Conservation (phyloP, 306 rosid genomes). For the Trichosanthes cucumerina region DNA sequence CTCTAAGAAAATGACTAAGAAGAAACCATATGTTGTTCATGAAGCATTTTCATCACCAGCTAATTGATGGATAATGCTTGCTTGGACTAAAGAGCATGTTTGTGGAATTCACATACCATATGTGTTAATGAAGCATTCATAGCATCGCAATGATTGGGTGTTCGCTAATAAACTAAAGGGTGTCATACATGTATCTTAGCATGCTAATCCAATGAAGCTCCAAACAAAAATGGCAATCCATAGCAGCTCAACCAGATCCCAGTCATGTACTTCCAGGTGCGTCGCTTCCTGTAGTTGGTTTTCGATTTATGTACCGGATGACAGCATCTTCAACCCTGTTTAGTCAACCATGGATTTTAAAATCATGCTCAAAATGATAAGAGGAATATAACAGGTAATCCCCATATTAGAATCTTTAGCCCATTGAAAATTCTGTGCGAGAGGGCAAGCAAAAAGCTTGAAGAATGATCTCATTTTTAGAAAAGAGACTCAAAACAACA, state of each 20-base stretch:
- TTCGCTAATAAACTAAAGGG: constrained; percentile 5
- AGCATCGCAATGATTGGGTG: not conserved
- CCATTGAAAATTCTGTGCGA: not conserved
- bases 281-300: constrained; percentile 69
- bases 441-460: not conserved
- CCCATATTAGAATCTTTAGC: not conserved
- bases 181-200: not conserved
- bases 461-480: not conserved
- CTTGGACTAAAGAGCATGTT: not conserved
- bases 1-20: not conserved
- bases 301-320: constrained; percentile 65
- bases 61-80: not conserved
- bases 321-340: constrained; percentile 99
- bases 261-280: constrained; percentile 78
- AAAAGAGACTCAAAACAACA: not conserved
- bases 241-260: constrained; percentile 13
- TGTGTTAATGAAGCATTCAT: not conserved
- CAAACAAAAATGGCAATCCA: constrained; percentile 8
- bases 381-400: not conserved
- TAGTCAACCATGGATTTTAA: not conserved
- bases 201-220: not conserved
- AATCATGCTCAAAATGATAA: not conserved
- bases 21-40: constrained; percentile 6
- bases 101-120: constrained; percentile 5
- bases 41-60: constrained; percentile 13